Conservation (phyloP, 768 basidiomycete species). For the Ramaria sp. region DNA sequence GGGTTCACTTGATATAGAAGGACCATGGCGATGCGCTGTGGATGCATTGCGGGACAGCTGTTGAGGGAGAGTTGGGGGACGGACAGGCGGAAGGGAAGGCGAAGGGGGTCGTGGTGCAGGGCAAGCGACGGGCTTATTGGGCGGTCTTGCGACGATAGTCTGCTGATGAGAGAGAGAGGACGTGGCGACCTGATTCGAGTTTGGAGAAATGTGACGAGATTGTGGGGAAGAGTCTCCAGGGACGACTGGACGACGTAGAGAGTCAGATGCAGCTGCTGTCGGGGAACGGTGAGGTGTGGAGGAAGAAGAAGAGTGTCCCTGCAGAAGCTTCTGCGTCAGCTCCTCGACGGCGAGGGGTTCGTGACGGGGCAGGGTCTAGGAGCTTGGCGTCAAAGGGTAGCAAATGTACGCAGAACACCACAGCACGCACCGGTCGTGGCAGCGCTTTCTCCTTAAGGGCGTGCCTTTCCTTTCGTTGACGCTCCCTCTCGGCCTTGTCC, state of each 20-base stretch:
- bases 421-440: not conserved
- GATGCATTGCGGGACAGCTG: not conserved
- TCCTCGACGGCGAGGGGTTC: not conserved
- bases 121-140: not conserved
- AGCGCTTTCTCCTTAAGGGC: not conserved
- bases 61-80: not conserved
- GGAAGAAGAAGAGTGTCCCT: not conserved
- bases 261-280: not conserved
- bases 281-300: not conserved
- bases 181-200: not conserved
- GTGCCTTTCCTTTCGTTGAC: not conserved
- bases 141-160: not conserved
- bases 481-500: slow-evolving; percentile 48
- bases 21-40: not conserved
- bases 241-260: not conserved
- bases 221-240: not conserved
- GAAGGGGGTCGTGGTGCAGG: no score
- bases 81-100: no score
- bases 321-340: not conserved
- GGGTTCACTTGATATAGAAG: not conserved
- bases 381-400: not conserved
- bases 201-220: not conserved
- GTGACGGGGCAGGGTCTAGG: not conserved
- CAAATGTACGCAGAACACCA: not conserved
- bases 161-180: not conserved